Evolutionary conservation across 257 asterid genomes (phyloP), one percentile per base, ranked within the genome.

Genomic region (Mitragyna speciosa): DNA sequence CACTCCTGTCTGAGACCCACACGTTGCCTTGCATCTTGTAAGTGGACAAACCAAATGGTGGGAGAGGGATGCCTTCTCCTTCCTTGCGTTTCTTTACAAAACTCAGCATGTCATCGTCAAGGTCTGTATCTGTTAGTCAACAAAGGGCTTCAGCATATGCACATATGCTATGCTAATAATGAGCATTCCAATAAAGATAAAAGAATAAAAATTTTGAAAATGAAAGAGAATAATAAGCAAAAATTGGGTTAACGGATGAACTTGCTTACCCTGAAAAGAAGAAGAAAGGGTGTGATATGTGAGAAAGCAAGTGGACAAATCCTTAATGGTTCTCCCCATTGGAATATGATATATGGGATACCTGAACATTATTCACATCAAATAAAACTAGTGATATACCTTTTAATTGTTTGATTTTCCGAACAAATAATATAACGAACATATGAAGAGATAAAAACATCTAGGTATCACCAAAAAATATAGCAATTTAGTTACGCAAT

Each of bases 311-410:
- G 92, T 76, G 70, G 89, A 83, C 85, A 88, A 78, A 85, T 86
- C 90, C 77, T 83, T 88, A 43, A 83, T 77, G n/a, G 87, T 85
- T 81, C 87, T 84, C 71, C 89, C 89, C 86, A 87, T 85, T 20
- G 92, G 92, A 75, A 88, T 88, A 76, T 86, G 87, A 75, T 88
- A 88, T 76, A 88, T 88, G 11, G 92, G 92, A 78, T 86, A 88
- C 92, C 92, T 88, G 86, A 59, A 80, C 70, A 79, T 64, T 48
- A 48, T 81, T 54, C 80, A 56, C 80, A 70, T 77, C 85, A 70
- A 51, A 65, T 45, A 59, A 47, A 71, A 77, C 59, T 65, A 76
- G 71, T 24, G 59, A 33, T 59, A 33, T 45, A 30, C 39, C 69
- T 47, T 78, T n/a, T 74, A 1, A 47, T 76, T 36, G 12, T 58